A percentile compares a stretch with the other conserved stretches of the same genome.
These are phyloP conservation scores for Paramyrothecium sp. DNA, from an alignment of 2,329 filamentous ascomycete species.

Conservation along the genomic window DNA sequence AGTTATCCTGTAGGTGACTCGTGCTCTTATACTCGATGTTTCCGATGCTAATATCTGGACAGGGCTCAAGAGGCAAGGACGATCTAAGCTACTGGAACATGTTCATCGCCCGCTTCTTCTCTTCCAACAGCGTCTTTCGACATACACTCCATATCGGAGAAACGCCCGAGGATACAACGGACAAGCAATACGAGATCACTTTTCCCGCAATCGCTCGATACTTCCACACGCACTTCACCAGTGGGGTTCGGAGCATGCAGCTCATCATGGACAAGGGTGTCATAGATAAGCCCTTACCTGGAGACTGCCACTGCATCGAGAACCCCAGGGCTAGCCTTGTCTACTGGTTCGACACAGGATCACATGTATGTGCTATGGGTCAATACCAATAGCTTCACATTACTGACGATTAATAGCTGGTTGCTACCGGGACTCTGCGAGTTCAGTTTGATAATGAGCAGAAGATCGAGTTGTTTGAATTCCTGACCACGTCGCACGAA, in stretches of 20 bases:
- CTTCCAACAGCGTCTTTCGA: conserved; percentile 71
- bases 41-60: conserved; percentile 10
- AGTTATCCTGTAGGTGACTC: conserved; percentile 48
- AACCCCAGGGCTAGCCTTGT: conserved; percentile 77
- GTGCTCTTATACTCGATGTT: neutral
- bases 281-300: conserved; percentile 54
- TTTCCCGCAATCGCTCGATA: conserved; percentile 81
- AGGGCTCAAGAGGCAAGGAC: conserved; percentile 60
- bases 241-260: conserved; percentile 82
- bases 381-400: neutral
- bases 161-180: conserved; percentile 53
- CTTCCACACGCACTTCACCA: conserved; percentile 85
- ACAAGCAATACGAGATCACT: conserved; percentile 85
- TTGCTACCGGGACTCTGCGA: conserved; percentile 73
- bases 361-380: conserved; percentile 59
- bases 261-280: conserved; percentile 73
- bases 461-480: conserved; percentile 83
- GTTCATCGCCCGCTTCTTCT: conserved; percentile 83
- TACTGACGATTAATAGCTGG: conserved; percentile 53
- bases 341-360: conserved; percentile 84
- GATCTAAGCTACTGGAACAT: conserved; percentile 75
- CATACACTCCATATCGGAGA: conserved; percentile 62
- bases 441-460: conserved; percentile 77
- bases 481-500: conserved; percentile 72
- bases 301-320: conserved; percentile 71